Evolutionary conservation across 1,284 basidiomycete species (phyloP), one percentile per base, ranked within the genome.

Genomic region (Moesziomyces antarcticus): DNA sequence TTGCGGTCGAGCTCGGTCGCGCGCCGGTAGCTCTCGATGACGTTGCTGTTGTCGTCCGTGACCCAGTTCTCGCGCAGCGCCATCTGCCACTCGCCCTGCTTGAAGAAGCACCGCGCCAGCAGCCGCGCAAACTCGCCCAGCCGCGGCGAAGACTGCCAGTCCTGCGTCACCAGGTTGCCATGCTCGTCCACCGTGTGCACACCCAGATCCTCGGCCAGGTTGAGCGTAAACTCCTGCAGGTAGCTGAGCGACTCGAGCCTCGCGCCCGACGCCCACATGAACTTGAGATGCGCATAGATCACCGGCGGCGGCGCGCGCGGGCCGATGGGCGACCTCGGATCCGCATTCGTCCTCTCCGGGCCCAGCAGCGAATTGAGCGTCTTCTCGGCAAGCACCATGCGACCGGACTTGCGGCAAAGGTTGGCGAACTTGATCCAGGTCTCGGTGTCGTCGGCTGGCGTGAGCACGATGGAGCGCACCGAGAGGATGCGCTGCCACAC

Each of bases 401-500:
- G 88, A 56, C 93, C 92, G 20, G 90, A 91, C 84, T 93, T 93
- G 68, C 93, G 89, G 81, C 93, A 94, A 1, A 94, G 86, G 75
- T 94, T 93, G 22, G 92, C 93, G 80, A 94, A 93, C 84, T 93
- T 91, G 85, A 94, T 98, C 96, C 96, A 98, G 89, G 97, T 98
- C 56, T 93, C 90, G 53, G 93, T 94, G 81, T 98, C 95, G 78
- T 97, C 94, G 73, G 92, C 92, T 0, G 97, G 97, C 47, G 90
- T 93, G 33, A 98, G 87, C 22, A 99, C 95, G 51, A 99, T 88
- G 0, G 94, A 94, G 62, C 97, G 90, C 42, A 99, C 94, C 86
- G 98, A 96, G 18, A 99, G 86, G 50, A 99, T 94, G 22, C 96
- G 90, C 85, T 99, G 97, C 97, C 97, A 99, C 5, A 97, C 94